Conservation (phyloP, 345 rosid species). For the Iberis pinnata region DNA sequence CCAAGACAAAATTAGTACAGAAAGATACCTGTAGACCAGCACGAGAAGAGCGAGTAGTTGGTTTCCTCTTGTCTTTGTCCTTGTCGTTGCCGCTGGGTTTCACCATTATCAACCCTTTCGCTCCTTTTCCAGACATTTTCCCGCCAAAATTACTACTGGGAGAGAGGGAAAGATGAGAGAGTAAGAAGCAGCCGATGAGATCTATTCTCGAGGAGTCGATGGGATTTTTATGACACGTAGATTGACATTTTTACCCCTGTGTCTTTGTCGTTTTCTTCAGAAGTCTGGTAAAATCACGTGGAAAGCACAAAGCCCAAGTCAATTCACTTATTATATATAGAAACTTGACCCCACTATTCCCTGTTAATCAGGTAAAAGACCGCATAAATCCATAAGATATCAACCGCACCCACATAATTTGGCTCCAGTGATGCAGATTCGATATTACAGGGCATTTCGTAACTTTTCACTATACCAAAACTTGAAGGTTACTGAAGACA, state of each 20-base stretch:
- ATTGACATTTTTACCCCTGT: conserved; percentile 14
- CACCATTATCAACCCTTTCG: conserved; percentile 62
- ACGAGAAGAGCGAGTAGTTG: conserved; percentile 71
- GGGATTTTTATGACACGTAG: background rate
- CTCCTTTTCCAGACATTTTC: conserved; percentile 81
- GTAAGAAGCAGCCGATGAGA: background rate
- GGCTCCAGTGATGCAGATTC: conserved; percentile 85
- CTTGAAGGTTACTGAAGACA: conserved; percentile 24
- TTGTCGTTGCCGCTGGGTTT: conserved; percentile 50
- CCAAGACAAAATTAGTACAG: background rate
- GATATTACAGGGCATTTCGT: conserved; percentile 70
- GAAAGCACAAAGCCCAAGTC: conserved; percentile 5
- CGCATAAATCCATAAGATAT: background rate
- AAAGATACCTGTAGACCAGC: conserved; percentile 69
- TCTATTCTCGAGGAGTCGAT: background rate
- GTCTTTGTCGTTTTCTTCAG: background rate
- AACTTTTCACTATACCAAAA: conserved; percentile 81
- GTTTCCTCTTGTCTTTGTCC: conserved; percentile 70
- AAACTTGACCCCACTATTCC: background rate
- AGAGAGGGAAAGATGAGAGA: background rate
- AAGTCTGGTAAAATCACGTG: no score
- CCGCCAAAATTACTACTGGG: conserved; percentile 13
- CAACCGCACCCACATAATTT: conserved; percentile 31
- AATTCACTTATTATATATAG: background rate
- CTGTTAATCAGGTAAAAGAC: background rate